Conservation (phyloP, 2,329 filamentous ascomycete species). For the Penicillium sp. region DNA sequence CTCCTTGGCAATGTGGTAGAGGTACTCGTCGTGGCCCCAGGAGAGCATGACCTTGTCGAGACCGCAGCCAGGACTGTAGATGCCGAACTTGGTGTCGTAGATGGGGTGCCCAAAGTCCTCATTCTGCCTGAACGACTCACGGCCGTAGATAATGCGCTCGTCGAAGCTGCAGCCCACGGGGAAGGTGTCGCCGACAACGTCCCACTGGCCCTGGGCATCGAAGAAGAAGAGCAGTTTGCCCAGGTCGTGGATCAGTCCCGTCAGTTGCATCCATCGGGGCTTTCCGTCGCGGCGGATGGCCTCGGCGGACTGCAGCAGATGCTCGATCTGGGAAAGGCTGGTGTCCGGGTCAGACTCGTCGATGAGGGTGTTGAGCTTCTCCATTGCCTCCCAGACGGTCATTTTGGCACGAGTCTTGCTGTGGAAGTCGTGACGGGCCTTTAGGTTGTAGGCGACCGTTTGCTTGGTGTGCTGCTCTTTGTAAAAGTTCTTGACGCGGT, state of each 20-base stretch:
- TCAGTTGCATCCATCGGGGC: constrained; percentile 47
- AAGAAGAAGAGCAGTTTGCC: constrained; percentile 49
- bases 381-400: constrained; percentile 86
- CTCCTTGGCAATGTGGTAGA: constrained; percentile 77
- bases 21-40: constrained; percentile 60
- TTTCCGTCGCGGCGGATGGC: constrained; percentile 72
- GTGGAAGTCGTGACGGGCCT: constrained; percentile 67
- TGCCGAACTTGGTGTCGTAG: constrained; percentile 71
- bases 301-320: constrained; percentile 81
- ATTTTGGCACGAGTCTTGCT: constrained; percentile 65
- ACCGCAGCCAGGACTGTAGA: constrained; percentile 73
- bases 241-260: constrained; percentile 45
- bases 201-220: constrained; percentile 83
- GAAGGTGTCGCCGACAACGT: constrained; percentile 67
- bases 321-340: constrained; percentile 79
- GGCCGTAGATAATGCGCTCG: constrained; percentile 71
- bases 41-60: constrained; percentile 83
- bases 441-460: constrained; percentile 67
- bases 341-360: constrained; percentile 91
- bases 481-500: constrained; percentile 84
- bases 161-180: constrained; percentile 50
- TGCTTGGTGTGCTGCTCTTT: constrained; percentile 60
- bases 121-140: constrained; percentile 67
- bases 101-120: constrained; percentile 66
- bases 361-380: constrained; percentile 84